Percentiles rank a stretch among this genome's conserved stretches.
Conservation (phyloP, 1,139 yeast species). For the Sugiyamaella japonica region DNA sequence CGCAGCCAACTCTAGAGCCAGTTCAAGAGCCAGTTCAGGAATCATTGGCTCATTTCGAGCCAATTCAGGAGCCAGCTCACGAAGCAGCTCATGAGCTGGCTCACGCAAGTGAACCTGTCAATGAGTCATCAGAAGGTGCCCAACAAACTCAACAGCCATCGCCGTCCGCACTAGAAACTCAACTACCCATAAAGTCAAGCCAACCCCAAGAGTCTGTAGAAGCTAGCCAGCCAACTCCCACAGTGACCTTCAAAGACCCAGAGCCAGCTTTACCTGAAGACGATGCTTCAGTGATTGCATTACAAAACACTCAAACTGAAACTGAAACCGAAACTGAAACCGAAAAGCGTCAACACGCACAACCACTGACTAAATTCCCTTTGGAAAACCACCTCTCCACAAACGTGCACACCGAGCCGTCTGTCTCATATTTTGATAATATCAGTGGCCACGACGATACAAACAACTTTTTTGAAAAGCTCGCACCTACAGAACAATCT, state of each 20-base stretch:
- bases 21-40: slow-evolving; percentile 2
- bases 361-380: too few relatives aligned
- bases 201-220: too few relatives aligned
- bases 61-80: neutral
- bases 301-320: neutral
- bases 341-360: neutral
- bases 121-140: neutral
- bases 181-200: too few relatives aligned
- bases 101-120: neutral
- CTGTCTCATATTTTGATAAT: neutral
- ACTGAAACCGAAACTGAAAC: neutral
- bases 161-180: too few relatives aligned
- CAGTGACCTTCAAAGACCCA: neutral
- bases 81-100: neutral
- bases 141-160: slow-evolving; percentile 3
- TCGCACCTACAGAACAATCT: neutral
- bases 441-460: slow-evolving; percentile 6
- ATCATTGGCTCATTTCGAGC: neutral
- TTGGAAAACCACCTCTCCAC: neutral
- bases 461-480: slow-evolving; percentile 6
- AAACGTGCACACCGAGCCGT: neutral
- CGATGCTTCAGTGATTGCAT: neutral
- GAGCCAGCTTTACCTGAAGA: neutral
- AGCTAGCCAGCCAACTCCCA: too few relatives aligned
- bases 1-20: neutral